phyloP scores from a whole-genome alignment of 169 alveolate species.

The Sarcocystis neurona region DNA sequence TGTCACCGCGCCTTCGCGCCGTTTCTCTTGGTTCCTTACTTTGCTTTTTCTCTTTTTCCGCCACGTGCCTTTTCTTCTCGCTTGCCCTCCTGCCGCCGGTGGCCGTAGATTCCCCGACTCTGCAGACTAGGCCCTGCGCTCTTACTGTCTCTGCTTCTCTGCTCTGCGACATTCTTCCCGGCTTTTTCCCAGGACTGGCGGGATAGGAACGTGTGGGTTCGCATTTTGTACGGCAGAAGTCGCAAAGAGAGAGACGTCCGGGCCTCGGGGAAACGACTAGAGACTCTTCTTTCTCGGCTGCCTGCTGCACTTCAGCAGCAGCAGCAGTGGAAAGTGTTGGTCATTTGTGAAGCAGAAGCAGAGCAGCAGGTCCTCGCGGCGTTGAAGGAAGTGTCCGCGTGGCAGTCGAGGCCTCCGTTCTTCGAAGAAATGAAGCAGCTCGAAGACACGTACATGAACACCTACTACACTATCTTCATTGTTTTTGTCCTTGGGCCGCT shows the following conservation, averaged over 20 bases:
- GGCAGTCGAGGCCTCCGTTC: constrained; percentile 3
- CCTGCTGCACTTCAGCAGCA: not conserved
- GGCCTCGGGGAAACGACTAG: not conserved
- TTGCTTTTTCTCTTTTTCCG: too few relatives aligned
- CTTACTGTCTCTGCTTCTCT: not conserved
- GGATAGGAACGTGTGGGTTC: not conserved
- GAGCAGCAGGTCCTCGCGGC: not conserved
- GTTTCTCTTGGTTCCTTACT: not conserved
- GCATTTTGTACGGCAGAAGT: not conserved
- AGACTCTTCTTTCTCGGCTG: not conserved
- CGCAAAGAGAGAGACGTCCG: constrained; percentile 27
- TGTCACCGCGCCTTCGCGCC: not conserved
- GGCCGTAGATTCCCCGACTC: not conserved
- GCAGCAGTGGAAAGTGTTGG: not conserved
- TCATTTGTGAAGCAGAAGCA: not conserved
- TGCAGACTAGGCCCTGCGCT: not conserved
- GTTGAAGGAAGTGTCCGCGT: not conserved
- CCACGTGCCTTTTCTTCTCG: too few relatives aligned
- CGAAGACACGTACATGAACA: constrained; percentile 14
- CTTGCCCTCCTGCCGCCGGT: not conserved
- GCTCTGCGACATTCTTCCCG: not conserved
- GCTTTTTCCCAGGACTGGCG: constrained; percentile 5
- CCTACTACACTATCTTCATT: constrained; percentile 6
- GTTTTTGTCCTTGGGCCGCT: not conserved
- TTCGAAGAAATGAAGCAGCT: constrained; percentile 21